Percentiles rank a stretch among this genome's conserved stretches.
These are phyloP conservation scores for Coniosporium tulheliwenetii DNA, from an alignment of 2,329 filamentous ascomycete genomes.

Conservation along the genomic window DNA sequence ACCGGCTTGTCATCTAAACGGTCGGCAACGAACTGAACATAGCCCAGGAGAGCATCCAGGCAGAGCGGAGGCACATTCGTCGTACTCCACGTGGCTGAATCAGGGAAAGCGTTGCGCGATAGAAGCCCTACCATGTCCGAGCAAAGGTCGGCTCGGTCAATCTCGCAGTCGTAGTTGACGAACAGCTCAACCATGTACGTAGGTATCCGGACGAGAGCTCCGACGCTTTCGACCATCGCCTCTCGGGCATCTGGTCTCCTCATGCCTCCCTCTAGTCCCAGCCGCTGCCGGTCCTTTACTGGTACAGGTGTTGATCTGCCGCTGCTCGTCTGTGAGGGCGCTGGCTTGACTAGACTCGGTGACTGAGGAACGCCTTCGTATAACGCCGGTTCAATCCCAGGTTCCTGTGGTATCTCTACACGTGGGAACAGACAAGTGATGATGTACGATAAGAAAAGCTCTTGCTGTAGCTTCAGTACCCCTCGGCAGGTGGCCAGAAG, in stretches of 20 bases:
- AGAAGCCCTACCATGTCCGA: slow-evolving; percentile 90
- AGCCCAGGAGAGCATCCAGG: slow-evolving; percentile 78
- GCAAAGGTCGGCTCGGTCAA: slow-evolving; percentile 79
- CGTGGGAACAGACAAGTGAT: slow-evolving; percentile 85
- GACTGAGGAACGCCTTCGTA: slow-evolving; percentile 89
- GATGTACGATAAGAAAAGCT: slow-evolving; percentile 86
- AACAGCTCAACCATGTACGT: slow-evolving; percentile 92
- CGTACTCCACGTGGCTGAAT: slow-evolving; percentile 97
- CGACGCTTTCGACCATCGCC: slow-evolving; percentile 95
- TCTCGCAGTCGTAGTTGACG: slow-evolving; percentile 95
- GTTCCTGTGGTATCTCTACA: slow-evolving; percentile 85
- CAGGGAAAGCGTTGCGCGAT: slow-evolving; percentile 86
- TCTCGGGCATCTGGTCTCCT: slow-evolving; percentile 90
- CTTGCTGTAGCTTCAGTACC: slow-evolving; percentile 89
- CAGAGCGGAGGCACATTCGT: slow-evolving; percentile 94
- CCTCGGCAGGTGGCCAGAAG: slow-evolving; percentile 78
- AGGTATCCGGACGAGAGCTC: slow-evolving; percentile 80
- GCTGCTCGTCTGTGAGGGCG: slow-evolving; percentile 58
- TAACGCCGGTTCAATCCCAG: slow-evolving; percentile 76
- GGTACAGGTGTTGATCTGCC: slow-evolving; percentile 81
- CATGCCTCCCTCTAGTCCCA: slow-evolving; percentile 81
- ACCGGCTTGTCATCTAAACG: slow-evolving; percentile 57
- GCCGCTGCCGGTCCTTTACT: slow-evolving; percentile 79
- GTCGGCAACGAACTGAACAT: slow-evolving; percentile 82
- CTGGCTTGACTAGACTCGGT: slow-evolving; percentile 69